phyloP scores from a whole-genome alignment of 1,284 basidiomycete genomes.

The Marasmius oreades region DNA sequence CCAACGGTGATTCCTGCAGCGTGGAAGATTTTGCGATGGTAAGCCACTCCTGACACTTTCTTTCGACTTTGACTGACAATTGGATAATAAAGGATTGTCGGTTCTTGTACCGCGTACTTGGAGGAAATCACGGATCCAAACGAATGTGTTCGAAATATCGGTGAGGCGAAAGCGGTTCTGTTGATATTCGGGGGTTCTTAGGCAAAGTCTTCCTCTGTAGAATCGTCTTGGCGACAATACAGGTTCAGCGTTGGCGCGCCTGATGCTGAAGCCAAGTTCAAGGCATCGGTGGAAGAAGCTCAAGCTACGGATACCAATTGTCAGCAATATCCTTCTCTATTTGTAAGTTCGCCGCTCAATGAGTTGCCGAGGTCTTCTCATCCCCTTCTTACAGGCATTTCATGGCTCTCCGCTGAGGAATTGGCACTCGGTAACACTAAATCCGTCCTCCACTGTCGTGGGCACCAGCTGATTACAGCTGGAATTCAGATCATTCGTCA shows the following conservation, averaged over 20 bases:
- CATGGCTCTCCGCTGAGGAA: slow-evolving; percentile 58
- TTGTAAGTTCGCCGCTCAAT: slow-evolving; percentile 32
- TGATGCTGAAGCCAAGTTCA: slow-evolving; percentile 61
- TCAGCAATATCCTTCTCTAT: slow-evolving; percentile 47
- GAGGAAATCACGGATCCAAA: slow-evolving; percentile 51
- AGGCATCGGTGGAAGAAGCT: slow-evolving; percentile 36
- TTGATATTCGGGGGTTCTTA: slow-evolving; percentile 1
- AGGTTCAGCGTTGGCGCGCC: slow-evolving; percentile 63
- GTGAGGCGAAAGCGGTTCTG: slow-evolving; percentile 24
- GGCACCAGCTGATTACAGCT: not conserved
- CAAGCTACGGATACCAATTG: slow-evolving; percentile 35
- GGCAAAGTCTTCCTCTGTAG: slow-evolving; percentile 27
- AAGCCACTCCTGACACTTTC: slow-evolving; percentile 8
- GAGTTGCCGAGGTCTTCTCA: not conserved
- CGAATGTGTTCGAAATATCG: slow-evolving; percentile 48
- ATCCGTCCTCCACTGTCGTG: not conserved
- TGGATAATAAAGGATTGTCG: slow-evolving; percentile 45
- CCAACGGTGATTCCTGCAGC: slow-evolving; percentile 46
- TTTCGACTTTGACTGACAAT: not conserved
- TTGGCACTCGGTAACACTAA: slow-evolving; percentile 58
- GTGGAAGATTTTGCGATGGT: slow-evolving; percentile 62
- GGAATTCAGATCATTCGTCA: slow-evolving; percentile 56
- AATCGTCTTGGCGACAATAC: slow-evolving; percentile 50
- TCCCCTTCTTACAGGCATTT: slow-evolving; percentile 42
- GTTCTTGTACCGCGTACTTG: slow-evolving; percentile 61